A percentile compares a stretch with the other conserved stretches of the same genome.
Evolutionary conservation across 1,139 yeast species (phyloP).

Genomic region (Taphrina flavorubra): DNA sequence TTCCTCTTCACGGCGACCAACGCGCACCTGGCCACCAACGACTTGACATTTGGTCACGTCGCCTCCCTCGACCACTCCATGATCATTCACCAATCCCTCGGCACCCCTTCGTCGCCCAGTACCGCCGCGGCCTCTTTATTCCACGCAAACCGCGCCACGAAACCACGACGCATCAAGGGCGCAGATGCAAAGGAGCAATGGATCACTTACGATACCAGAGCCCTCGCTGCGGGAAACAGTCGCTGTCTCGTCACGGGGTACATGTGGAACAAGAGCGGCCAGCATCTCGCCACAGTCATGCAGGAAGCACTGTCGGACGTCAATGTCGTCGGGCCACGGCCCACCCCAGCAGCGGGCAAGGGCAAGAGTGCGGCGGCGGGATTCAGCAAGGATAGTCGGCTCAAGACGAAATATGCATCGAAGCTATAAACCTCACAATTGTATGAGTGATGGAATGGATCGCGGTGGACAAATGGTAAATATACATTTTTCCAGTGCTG

Average conservation of each 20-base stretch:
- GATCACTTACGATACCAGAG: constrained; percentile 32
- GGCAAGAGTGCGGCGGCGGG: not conserved
- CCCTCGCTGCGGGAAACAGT: constrained; percentile 31
- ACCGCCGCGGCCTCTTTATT: constrained; percentile 4
- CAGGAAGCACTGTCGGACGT: constrained; percentile 38
- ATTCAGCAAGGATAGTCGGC: constrained; percentile 9
- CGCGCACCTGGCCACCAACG: constrained; percentile 27
- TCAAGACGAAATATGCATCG: constrained; percentile 6
- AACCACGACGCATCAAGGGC: not conserved
- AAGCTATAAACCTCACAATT: no score
- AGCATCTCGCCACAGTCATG: constrained; percentile 36
- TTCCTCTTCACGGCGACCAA: constrained; percentile 39
- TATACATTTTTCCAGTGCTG: not conserved
- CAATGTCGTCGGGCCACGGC: constrained; percentile 18
- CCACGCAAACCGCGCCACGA: not conserved
- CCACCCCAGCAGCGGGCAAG: not conserved
- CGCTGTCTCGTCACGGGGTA: constrained; percentile 37
- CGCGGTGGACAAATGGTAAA: not conserved
- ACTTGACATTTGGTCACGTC: constrained; percentile 24
- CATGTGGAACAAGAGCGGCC: constrained; percentile 35
- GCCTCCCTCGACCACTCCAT: constrained; percentile 36
- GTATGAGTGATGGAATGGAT: no score
- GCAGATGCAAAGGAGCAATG: constrained; percentile 20
- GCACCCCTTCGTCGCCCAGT: constrained; percentile 16
- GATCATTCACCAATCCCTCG: constrained; percentile 29